These are phyloP conservation scores for Heterobasidion parviporum DNA, from an alignment of 1,284 basidiomycete genomes.

Conservation along the genomic window DNA sequence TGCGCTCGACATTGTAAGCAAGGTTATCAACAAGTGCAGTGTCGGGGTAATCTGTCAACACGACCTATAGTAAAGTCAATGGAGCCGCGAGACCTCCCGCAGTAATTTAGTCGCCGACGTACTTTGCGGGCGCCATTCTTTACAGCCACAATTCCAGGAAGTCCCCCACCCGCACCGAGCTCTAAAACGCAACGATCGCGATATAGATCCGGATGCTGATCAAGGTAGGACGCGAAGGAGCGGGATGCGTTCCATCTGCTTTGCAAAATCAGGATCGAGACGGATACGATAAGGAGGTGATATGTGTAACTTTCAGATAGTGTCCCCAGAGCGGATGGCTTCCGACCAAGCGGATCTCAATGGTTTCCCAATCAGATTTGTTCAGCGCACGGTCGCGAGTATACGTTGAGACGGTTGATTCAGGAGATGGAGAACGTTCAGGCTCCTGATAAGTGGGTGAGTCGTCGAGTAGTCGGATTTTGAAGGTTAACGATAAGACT, in stretches of 20 bases:
- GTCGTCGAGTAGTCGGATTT: not conserved
- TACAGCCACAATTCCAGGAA: slow-evolving; percentile 74
- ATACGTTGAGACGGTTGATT: slow-evolving; percentile 44
- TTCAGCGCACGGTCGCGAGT: slow-evolving; percentile 18
- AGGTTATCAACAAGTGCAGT: slow-evolving; percentile 74
- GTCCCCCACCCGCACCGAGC: slow-evolving; percentile 87
- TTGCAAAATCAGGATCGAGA: not conserved
- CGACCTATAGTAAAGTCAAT: slow-evolving; percentile 37
- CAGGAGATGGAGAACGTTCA: slow-evolving; percentile 51
- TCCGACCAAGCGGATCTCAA: slow-evolving; percentile 76
- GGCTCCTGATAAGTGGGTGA: slow-evolving; percentile 26
- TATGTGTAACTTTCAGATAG: slow-evolving; percentile 52
- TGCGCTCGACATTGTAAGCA: slow-evolving; percentile 56
- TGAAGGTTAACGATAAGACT: not conserved
- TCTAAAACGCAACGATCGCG: slow-evolving; percentile 59
- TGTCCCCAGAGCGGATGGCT: slow-evolving; percentile 90
- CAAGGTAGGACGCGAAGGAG: slow-evolving; percentile 68
- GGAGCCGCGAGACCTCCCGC: not conserved
- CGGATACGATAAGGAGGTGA: not conserved
- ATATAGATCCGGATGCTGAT: slow-evolving; percentile 43
- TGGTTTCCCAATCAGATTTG: slow-evolving; percentile 15
- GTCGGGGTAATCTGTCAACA: slow-evolving; percentile 94
- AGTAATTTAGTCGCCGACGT: slow-evolving; percentile 10
- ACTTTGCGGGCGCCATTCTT: slow-evolving; percentile 62
- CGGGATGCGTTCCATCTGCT: slow-evolving; percentile 83